Evolutionary conservation across 306 rosid species (phyloP).

Genomic region (Mimosa pudica): DNA sequence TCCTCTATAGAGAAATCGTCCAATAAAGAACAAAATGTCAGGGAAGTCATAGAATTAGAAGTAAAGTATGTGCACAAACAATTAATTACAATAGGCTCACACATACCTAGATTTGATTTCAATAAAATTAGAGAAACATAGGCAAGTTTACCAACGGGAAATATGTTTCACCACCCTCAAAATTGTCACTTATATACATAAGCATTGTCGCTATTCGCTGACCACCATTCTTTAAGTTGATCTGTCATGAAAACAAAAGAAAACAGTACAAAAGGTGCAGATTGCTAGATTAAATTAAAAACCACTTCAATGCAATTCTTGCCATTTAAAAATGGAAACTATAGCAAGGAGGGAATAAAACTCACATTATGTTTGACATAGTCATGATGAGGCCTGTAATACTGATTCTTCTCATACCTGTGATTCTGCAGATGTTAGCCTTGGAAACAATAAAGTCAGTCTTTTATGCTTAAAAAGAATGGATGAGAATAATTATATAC

Average conservation of each 20-base stretch:
- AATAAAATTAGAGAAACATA: not conserved
- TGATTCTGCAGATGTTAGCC: slow-evolving; percentile 81
- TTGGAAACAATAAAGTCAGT: slow-evolving; percentile 32
- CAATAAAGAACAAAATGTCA: not conserved
- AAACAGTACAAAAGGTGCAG: not conserved
- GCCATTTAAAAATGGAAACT: slow-evolving; percentile 22
- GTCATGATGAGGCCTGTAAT: slow-evolving; percentile 82
- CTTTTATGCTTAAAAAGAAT: not conserved
- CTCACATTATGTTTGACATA: slow-evolving; percentile 87
- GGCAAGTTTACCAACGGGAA: slow-evolving; percentile 64
- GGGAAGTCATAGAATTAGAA: not conserved
- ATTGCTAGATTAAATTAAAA: slow-evolving; percentile 11
- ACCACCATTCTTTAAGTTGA: slow-evolving; percentile 85
- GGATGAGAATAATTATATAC: slow-evolving; percentile 38
- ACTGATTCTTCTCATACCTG: slow-evolving; percentile 92
- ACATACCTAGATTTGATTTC: not conserved
- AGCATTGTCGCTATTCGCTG: slow-evolving; percentile 94
- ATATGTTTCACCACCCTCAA: slow-evolving; percentile 95
- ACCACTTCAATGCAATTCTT: slow-evolving; percentile 30
- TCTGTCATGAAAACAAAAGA: slow-evolving; percentile 47
- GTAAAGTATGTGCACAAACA: not conserved
- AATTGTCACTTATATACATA: slow-evolving; percentile 81
- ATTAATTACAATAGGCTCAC: too few species aligned
- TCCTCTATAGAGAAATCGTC: too few species aligned
- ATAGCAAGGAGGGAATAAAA: slow-evolving; percentile 24